phyloP scores from a whole-genome alignment of 2,329 filamentous ascomycete genomes.

The Aspergillus ruber region DNA sequence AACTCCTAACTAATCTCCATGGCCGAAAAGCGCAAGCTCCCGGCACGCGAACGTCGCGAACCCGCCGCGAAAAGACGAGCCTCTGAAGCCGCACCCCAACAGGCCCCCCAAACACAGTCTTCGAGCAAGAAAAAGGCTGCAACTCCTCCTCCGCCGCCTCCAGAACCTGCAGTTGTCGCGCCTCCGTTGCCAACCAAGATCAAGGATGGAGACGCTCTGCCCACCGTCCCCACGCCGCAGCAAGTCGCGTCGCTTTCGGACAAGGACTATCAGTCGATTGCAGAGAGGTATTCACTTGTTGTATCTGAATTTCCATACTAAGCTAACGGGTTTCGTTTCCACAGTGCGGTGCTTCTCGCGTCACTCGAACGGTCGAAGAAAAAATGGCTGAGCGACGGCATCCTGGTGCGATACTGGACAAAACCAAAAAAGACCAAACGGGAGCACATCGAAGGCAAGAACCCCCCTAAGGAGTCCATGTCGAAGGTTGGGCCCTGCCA shows the following conservation, averaged over 20 bases:
- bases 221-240: slow-evolving; percentile 48
- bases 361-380: slow-evolving; percentile 55
- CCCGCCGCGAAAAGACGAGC: slow-evolving; percentile 38
- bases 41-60: slow-evolving; percentile 39
- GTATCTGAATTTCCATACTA: background rate
- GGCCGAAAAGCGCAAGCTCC: slow-evolving; percentile 40
- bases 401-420: slow-evolving; percentile 53
- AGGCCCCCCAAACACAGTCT: slow-evolving; percentile 4
- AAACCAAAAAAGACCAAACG: slow-evolving; percentile 53
- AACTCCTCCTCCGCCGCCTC: slow-evolving; percentile 24
- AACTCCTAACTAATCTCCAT: slow-evolving; percentile 16
- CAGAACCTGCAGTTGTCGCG: slow-evolving; percentile 27
- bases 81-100: slow-evolving; percentile 31
- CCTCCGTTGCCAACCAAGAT: slow-evolving; percentile 47
- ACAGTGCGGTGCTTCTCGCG: slow-evolving; percentile 50
- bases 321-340: background rate
- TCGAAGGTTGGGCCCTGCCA: slow-evolving; percentile 51
- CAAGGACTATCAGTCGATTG: slow-evolving; percentile 54
- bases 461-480: slow-evolving; percentile 49
- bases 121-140: slow-evolving; percentile 28
- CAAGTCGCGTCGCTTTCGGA: slow-evolving; percentile 37
- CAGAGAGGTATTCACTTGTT: slow-evolving; percentile 44
- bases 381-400: slow-evolving; percentile 49
- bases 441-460: slow-evolving; percentile 40
- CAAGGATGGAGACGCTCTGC: slow-evolving; percentile 48